Base-by-base conservation (phyloP, 192 early-diverging fungal species). In the Umbelopsis isabellina region DNA sequence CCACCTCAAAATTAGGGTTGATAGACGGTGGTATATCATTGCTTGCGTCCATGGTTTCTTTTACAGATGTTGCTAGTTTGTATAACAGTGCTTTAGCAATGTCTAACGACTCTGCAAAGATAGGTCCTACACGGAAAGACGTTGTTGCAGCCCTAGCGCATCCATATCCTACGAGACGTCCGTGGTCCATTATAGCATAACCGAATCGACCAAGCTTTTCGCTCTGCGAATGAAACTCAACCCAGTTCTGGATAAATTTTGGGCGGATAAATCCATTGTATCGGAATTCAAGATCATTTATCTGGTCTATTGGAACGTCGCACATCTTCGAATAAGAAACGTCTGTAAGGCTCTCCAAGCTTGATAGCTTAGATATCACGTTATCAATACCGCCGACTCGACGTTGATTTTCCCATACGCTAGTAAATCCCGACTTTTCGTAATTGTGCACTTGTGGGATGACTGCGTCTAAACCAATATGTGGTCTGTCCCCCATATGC, bases 61-160 rank as follows among this genome's bases (percentile, higher is more conserved):
- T 20, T 30, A 72, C 64, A 25, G 68, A 48, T 4, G 68, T 68
- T 0, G 74, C 71, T 68, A 76, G 12, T 66, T 76, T 76, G 69
- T 73, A 69, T 9, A 80, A 33, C n/a, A 80, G 47, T 12, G 49
- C 49, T 10, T 76, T 75, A 1, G 79, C 79, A 21, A 71, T 18
- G 35, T 80, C 79, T 7, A 46, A 15, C 13, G 61, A 46, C 18
- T n/a, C 10, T 3, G 79, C 74, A 65, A 76, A 80, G 12, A 80
- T 3, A 0, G 79, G 79, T 6, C 79, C 79, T 2, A 80, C 53
- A 2, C 79, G 71, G 65, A 76, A 80, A 0, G 79, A 80, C 3
- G 51, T 49, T 13, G 46, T 64, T 27, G 79, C 79, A 41, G 79
- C 74, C 30, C 79, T 73, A 12, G 72, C 61, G 27, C 74, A 80